Evolutionary conservation across 2,329 filamentous ascomycete genomes (phyloP), one percentile per base, ranked within the genome.

Genomic region (Epichloe coenophiala): DNA sequence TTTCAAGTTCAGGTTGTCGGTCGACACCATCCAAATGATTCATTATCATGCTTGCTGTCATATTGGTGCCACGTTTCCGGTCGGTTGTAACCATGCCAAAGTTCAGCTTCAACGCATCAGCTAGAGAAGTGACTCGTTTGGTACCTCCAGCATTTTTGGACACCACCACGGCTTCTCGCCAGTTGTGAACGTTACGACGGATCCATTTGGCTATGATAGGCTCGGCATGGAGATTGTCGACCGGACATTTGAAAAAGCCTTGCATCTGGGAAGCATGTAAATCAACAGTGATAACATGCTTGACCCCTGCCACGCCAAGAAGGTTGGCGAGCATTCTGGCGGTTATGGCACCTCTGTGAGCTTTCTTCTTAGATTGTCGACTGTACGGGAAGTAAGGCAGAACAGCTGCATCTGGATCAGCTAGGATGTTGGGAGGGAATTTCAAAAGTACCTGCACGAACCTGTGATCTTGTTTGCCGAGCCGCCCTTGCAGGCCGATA

Each of bases 241-340:
- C 91, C 0, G 93, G 93, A 59, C 91, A 95, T 63, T 87, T 87
- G 77, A 98, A 98, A 72, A 98, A 98, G 52, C 93, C 93, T 71
- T 98, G 93, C 88, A 97, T 97, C 72, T 97, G 93, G n/a, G 86
- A 89, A 49, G 87, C 87, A 71, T 98, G 93, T 33, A 98, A 78
- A 64, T 98, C 93, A 63, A 98, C 86, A 15, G 93, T 98, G 61
- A 98, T 90, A 66, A 98, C 87, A 73, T 98, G 93, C 70, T 95
- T 89, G 57, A 98, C 89, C 93, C 93, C 93, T 48, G 93, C 93
- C 51, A 98, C 86, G 54, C 86, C 80, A 58, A 98, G 81, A 47
- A 97, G 79, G 66, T 98, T 98, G 54, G 93, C 91, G 49, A 98
- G 79, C 89, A 98, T 95, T 58, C 91, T 84, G 50, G 93, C 93